Conservation (phyloP, 2,329 filamentous ascomycete genomes). For the Chaetomiaceae sp. region DNA sequence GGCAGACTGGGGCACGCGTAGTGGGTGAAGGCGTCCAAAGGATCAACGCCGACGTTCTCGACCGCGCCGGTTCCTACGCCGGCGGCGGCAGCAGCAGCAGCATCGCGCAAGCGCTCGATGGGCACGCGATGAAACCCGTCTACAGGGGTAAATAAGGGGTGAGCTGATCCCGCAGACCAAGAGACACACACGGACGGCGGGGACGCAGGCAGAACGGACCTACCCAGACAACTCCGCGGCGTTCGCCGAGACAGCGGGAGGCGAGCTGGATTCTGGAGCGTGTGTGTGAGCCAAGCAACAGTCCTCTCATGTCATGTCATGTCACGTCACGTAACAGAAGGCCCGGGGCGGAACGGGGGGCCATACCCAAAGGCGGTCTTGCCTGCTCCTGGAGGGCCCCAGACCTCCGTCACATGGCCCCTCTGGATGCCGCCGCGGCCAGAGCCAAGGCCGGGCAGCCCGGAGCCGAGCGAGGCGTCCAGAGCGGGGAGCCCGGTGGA, state of each 20-base stretch:
- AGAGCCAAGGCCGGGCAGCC: constrained; percentile 28
- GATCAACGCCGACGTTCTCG: constrained; percentile 16
- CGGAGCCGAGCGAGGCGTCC: constrained; percentile 37
- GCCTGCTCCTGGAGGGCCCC: constrained; percentile 79
- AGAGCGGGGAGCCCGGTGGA: constrained; percentile 52
- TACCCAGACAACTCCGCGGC: constrained; percentile 71
- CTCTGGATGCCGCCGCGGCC: constrained; percentile 56
- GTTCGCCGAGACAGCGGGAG: constrained; percentile 55
- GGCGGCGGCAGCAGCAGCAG: constrained; percentile 28
- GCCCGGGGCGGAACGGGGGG: too few relatives aligned
- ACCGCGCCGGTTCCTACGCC: constrained; percentile 13
- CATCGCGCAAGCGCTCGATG: constrained; percentile 33
- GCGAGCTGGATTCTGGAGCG: constrained; percentile 62
- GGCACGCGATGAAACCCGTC: constrained; percentile 47
- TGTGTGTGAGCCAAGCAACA: too few relatives aligned
- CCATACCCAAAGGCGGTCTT: constrained; percentile 81
- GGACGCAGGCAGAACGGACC: constrained; percentile 50
- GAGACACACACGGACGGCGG: constrained; percentile 6
- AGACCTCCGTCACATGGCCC: constrained; percentile 80
- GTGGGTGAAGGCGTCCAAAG: constrained; percentile 39
- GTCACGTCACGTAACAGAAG: too few relatives aligned
- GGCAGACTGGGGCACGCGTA: constrained; percentile 57
- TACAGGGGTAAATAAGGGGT: constrained; percentile 3
- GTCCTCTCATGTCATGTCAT: too few relatives aligned
- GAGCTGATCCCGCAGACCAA: constrained; percentile 1